A percentile compares a stretch with the other conserved stretches of the same genome.
Evolutionary conservation across 179 eudicot genomes (phyloP).

Genomic region (Silene vulgaris): DNA sequence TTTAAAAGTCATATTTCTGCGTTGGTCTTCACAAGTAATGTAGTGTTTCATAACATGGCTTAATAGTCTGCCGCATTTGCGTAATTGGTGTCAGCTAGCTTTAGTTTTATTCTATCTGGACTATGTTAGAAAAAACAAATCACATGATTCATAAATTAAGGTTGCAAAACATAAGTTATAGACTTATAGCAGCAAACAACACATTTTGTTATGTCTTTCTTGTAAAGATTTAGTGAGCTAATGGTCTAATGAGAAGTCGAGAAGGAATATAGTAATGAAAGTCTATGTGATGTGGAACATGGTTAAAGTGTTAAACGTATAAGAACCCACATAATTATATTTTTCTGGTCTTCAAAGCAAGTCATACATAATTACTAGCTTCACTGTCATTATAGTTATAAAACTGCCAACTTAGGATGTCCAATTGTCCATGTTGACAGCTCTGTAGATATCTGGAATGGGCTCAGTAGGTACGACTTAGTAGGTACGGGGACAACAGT

Average conservation of each 20-base stretch:
- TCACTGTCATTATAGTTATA: not conserved
- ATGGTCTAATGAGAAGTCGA: not conserved
- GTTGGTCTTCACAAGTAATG: not conserved
- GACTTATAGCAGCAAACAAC: not conserved
- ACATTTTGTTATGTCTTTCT: not conserved
- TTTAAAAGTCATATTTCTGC: not conserved
- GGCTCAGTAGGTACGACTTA: not conserved
- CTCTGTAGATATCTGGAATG: not conserved
- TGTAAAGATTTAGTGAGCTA: not conserved
- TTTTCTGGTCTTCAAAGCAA: not conserved
- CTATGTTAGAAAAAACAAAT: too few species aligned
- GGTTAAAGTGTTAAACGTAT: not conserved
- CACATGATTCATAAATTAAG: too few species aligned
- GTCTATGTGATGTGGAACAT: not conserved
- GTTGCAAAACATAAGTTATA: not conserved
- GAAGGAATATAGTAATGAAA: not conserved
- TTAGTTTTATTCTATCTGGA: not conserved
- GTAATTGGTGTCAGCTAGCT: not conserved
- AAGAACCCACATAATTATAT: not conserved
- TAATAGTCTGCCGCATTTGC: not conserved
- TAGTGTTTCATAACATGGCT: not conserved
- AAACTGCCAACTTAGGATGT: not conserved
- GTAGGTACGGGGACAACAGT: not conserved
- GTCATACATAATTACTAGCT: not conserved
- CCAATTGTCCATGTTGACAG: not conserved